These are phyloP conservation scores for Porcisia deanei DNA, from an alignment of 208 protist genomes.

Conservation along the genomic window DNA sequence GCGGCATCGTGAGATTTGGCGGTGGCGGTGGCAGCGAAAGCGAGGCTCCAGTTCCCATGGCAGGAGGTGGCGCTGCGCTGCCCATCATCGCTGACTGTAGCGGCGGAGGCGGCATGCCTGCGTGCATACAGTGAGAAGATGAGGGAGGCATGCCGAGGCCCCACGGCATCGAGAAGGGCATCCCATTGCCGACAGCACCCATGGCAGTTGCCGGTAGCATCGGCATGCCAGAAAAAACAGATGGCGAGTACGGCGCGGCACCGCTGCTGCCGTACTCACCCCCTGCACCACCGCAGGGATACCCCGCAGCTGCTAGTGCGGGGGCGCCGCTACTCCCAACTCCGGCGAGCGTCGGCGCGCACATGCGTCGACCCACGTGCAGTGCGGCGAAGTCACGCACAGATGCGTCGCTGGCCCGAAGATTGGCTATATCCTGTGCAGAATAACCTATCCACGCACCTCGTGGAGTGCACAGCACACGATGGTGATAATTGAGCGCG, in stretches of 20 bases:
- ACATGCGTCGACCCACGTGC: constrained; percentile 29
- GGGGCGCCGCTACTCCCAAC: not conserved
- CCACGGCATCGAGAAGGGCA: constrained; percentile 24
- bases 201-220: not conserved
- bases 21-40: constrained; percentile 7
- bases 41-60: not conserved
- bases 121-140: not conserved
- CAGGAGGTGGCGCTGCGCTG: not conserved
- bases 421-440: constrained; percentile 22
- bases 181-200: not conserved
- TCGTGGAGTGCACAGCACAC: constrained; percentile 31
- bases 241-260: not conserved
- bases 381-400: constrained; percentile 22
- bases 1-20: constrained; percentile 6
- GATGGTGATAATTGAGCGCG: constrained; percentile 34
- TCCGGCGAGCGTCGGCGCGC: constrained; percentile 6
- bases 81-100: constrained; percentile 16
- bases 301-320: not conserved
- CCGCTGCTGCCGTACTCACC: not conserved
- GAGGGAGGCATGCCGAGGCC: constrained; percentile 7
- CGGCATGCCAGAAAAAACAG: constrained; percentile 21
- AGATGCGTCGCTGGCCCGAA: constrained; percentile 27
- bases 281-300: not conserved
- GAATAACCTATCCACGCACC: constrained; percentile 34
- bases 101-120: constrained; percentile 18